Evolutionary conservation across 1,139 yeast genomes (phyloP).

Genomic region (Suhomyces bribrorum): DNA sequence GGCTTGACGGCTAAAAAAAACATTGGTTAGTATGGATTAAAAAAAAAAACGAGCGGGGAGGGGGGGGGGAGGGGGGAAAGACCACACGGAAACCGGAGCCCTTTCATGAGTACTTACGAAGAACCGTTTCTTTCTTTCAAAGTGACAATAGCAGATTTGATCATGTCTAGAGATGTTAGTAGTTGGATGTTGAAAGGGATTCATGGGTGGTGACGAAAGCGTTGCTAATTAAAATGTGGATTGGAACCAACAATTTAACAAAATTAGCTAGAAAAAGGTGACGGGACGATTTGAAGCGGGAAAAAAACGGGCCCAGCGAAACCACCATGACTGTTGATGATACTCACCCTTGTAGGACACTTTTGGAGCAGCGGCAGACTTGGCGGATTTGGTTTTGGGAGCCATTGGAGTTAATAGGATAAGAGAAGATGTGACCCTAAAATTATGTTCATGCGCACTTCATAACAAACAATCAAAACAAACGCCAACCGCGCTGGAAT

Average conservation of each 20-base stretch:
- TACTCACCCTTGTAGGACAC: conserved; percentile 54
- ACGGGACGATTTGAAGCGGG: no score
- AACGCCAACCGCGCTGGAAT: conserved; percentile 6
- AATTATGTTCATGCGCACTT: conserved; percentile 7
- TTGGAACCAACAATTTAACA: no score
- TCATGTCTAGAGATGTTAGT: conserved; percentile 55
- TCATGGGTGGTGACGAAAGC: no score
- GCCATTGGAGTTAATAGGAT: conserved; percentile 22
- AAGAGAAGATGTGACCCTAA: conserved; percentile 7
- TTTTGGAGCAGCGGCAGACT: conserved; percentile 35
- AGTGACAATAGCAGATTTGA: conserved; percentile 68
- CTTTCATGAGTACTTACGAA: conserved; percentile 44
- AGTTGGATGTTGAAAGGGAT: background rate
- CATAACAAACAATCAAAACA: conserved; percentile 14
- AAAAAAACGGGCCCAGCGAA: background rate
- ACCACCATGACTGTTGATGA: background rate
- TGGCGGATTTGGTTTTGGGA: conserved; percentile 27
- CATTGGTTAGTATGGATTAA: conserved; percentile 9
- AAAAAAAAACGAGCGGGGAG: background rate
- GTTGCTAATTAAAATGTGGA: no score
- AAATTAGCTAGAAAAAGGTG: no score
- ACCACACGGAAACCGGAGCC: no score
- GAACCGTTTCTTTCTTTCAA: conserved; percentile 85
- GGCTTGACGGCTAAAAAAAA: conserved; percentile 65
- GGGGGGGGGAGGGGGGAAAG: background rate